Evolutionary conservation across 2,329 filamentous ascomycete species (phyloP).

Genomic region (Paracamarosporium sp.): DNA sequence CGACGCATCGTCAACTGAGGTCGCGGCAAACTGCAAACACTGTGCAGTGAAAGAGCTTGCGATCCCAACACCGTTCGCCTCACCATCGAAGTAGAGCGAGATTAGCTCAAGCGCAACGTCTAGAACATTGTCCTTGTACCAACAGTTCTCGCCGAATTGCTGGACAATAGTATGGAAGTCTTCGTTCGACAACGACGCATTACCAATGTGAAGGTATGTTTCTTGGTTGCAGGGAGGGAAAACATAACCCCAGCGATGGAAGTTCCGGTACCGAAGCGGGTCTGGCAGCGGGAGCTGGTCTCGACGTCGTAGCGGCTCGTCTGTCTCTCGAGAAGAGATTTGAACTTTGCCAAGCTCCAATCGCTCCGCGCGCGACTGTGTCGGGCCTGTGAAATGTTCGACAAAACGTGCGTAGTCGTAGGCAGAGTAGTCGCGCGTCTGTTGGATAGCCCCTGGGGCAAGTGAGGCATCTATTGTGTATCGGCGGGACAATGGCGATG

Average conservation of each 20-base stretch:
- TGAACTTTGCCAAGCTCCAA: background rate
- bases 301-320: background rate
- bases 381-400: background rate
- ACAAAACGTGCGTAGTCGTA: background rate
- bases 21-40: conserved; percentile 13
- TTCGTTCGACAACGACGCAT: conserved; percentile 18
- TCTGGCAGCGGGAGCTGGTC: conserved; percentile 6
- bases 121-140: conserved; percentile 27
- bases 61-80: conserved; percentile 22
- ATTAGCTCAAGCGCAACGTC: conserved; percentile 28
- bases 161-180: conserved; percentile 14
- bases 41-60: conserved; percentile 21
- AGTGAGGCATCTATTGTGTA: conserved; percentile 30
- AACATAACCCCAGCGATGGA: background rate
- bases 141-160: conserved; percentile 2
- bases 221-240: conserved; percentile 5
- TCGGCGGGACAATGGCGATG: conserved; percentile 21
- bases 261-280: conserved; percentile 14
- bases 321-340: background rate
- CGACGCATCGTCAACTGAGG: background rate
- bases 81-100: conserved; percentile 7
- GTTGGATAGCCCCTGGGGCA: background rate
- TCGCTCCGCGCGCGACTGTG: background rate
- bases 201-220: conserved; percentile 21
- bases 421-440: background rate